Conservation (phyloP, 768 basidiomycete species). For the Mycena leptocephala region DNA sequence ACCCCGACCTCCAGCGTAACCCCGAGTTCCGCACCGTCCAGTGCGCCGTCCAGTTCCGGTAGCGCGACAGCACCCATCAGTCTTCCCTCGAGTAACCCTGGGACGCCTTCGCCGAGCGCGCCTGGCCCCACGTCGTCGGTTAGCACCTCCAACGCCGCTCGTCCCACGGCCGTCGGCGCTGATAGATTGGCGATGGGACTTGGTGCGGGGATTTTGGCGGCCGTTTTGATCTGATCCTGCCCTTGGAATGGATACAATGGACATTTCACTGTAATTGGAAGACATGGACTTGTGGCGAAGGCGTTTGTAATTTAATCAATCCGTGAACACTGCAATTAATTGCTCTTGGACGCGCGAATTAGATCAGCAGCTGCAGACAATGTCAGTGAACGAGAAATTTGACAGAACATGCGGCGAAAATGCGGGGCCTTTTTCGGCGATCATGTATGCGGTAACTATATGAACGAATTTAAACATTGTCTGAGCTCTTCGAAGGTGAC, state of each 20-base stretch:
- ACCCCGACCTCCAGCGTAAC: not conserved
- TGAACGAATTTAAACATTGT: not conserved
- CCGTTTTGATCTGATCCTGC: not conserved
- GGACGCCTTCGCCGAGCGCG: not conserved
- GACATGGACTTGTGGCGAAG: not conserved
- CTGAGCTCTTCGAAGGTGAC: not conserved
- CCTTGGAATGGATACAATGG: not conserved
- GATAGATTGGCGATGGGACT: not conserved
- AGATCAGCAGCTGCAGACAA: not conserved
- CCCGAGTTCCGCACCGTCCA: not conserved
- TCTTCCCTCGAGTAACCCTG: not conserved
- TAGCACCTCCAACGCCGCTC: slow-evolving; percentile 1
- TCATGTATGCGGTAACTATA: slow-evolving; percentile 60
- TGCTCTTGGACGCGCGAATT: not conserved
- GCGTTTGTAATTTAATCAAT: not conserved
- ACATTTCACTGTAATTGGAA: not conserved
- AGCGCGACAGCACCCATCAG: not conserved
- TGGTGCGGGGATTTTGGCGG: slow-evolving; percentile 8
- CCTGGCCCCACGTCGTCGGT: not conserved
- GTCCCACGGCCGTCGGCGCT: not conserved
- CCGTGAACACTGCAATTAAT: not conserved
- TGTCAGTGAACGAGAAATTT: not conserved
- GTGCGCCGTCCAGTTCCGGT: not conserved
- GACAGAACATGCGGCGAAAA: not conserved
- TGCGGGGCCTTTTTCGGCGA: slow-evolving; percentile 64